Conservation (phyloP, 2,329 filamentous ascomycete genomes). For the Juglanconis juglandina region DNA sequence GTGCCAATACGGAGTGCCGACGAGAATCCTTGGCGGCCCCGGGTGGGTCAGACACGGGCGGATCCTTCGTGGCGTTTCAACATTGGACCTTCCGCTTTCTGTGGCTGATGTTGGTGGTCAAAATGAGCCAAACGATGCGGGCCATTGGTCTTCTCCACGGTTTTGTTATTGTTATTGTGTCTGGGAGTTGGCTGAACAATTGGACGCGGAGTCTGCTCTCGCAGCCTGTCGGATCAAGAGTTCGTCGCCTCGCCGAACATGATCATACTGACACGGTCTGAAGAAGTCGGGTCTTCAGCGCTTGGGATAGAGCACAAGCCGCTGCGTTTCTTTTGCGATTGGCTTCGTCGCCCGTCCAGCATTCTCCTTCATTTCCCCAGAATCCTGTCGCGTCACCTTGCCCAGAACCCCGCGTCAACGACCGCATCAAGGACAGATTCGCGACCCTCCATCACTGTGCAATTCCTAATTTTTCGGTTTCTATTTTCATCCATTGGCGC, state of each 20-base stretch:
- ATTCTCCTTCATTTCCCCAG: neutral
- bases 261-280: too few relatives aligned
- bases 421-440: neutral
- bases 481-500: neutral
- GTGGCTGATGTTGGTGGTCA: slow-evolving; percentile 2
- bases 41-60: slow-evolving; percentile 5
- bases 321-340: neutral
- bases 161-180: neutral
- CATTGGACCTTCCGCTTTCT: neutral
- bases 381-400: neutral
- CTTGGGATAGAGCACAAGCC: neutral
- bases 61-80: slow-evolving; percentile 2
- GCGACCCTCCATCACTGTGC: neutral
- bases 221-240: neutral
- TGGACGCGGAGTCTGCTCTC: neutral
- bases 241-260: neutral
- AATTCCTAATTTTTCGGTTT: neutral
- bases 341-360: neutral
- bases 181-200: neutral
- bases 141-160: neutral
- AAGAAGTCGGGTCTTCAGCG: neutral
- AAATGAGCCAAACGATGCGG: neutral
- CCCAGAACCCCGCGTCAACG: neutral
- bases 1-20: neutral
- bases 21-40: neutral